Conservation (phyloP, 2,329 filamentous ascomycete genomes). For the Chaetomium sp. region DNA sequence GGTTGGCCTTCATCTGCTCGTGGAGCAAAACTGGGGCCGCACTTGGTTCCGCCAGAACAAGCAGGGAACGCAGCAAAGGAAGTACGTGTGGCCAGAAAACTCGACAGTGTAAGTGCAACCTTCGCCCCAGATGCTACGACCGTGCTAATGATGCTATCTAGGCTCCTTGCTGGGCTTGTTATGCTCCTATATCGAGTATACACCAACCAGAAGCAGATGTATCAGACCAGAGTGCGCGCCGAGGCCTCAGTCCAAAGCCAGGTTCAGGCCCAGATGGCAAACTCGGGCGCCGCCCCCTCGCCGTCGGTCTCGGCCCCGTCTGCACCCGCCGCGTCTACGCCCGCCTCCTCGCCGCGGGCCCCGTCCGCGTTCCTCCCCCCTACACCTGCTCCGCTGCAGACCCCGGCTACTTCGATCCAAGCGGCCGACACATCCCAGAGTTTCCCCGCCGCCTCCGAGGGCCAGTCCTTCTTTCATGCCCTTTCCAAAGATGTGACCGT, state of each 20-base stretch:
- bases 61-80: slow-evolving; percentile 3
- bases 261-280: not conserved
- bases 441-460: not conserved
- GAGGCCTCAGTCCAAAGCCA: not conserved
- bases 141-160: not conserved
- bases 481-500: slow-evolving; percentile 7
- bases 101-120: slow-evolving; percentile 14
- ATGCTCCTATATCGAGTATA: slow-evolving; percentile 10
- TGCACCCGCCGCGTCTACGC: not conserved
- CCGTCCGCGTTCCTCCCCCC: too few relatives aligned
- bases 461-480: slow-evolving; percentile 7
- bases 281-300: not conserved
- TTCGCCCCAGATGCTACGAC: too few relatives aligned
- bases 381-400: too few relatives aligned
- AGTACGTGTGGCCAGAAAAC: slow-evolving; percentile 17
- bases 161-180: slow-evolving; percentile 10
- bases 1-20: slow-evolving; percentile 14
- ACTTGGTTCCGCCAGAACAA: slow-evolving; percentile 14
- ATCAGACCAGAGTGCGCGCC: not conserved
- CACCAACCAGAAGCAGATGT: slow-evolving; percentile 5
- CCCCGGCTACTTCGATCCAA: not conserved
- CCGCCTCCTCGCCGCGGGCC: not conserved
- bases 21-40: slow-evolving; percentile 11
- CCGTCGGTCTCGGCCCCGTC: not conserved
- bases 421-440: not conserved